Evolutionary conservation across 164 flowering plant species (phyloP).

Genomic region (Stephania cephalantha): DNA sequence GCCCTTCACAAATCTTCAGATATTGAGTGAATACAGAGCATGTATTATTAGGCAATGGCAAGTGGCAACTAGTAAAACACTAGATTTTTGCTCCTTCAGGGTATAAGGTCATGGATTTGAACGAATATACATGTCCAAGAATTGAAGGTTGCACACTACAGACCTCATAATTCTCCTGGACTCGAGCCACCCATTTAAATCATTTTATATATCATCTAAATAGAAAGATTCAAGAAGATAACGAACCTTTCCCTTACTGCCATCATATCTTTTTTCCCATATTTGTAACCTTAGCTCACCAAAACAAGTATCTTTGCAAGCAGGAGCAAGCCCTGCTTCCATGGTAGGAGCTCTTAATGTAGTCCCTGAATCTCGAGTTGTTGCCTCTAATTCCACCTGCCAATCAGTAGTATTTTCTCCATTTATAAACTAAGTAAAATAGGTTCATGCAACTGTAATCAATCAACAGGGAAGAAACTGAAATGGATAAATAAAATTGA

Average conservation of each 20-base stretch:
- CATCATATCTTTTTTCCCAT: slow-evolving; percentile 70
- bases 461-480: not conserved
- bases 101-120: not conserved
- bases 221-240: not conserved
- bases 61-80: not conserved
- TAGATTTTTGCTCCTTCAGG: not conserved
- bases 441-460: not conserved
- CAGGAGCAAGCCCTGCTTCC: slow-evolving; percentile 82
- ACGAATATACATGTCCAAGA: not conserved
- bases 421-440: not conserved
- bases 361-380: slow-evolving; percentile 70
- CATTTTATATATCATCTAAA: not conserved
- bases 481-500: not conserved
- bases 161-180: not conserved
- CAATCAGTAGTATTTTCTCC: not conserved
- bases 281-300: slow-evolving; percentile 56
- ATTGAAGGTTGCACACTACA: not conserved
- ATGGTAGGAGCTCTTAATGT: slow-evolving; percentile 85
- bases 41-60: not conserved
- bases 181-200: not conserved
- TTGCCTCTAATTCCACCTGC: slow-evolving; percentile 83
- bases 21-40: not conserved
- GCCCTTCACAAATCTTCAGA: not conserved
- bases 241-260: slow-evolving; percentile 82
- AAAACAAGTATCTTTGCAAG: slow-evolving; percentile 85